Base-by-base conservation (phyloP, 306 rosid species). In the Vigna reflexopilosa region DNA sequence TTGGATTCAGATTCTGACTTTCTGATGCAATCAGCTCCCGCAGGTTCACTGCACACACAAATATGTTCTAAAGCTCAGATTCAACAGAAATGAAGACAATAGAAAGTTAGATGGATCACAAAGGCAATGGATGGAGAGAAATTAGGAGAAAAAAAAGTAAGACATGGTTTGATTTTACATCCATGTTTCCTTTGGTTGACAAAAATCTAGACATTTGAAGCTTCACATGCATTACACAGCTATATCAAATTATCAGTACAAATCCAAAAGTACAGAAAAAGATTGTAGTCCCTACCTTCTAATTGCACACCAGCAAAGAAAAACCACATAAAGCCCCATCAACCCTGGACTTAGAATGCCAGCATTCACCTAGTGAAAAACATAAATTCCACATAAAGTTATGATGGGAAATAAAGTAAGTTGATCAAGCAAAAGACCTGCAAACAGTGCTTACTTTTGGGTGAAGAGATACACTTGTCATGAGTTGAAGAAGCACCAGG, bases 261-360 rank as follows among this genome's bases (percentile, higher is more conserved):
- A 67, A 56, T 30, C 2, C 15, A 77, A 65, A 59, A 80, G 50
- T 66, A 62, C 16, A 48, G 59, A 30, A 49, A 58, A 62, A 66
- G 57, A 75, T 63, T 70, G 66, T 56, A 52, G 45, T 56, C 59
- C 81, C 14, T 90, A 67, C 99, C 99, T 93, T 85, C 98, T 85
- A 82, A 96, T 84, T 72, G 99, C 99, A 87, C 92, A 81, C 99
- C 99, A 96, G 88, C 99, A 96, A 83, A 93, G 92, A 85, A 85
- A 96, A 49, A 93, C 93, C 51, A 89, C 89, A 79, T 96, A 96
- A n/a, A 96, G 97, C 24, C 99, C 99, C 99, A 96, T 93, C 66
- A 96, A 85, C 50, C 94, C 98, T 10, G 99, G 98, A 74, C 96
- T 77, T 80, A 96, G 86, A 78, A 96, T 84, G 10, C 97, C 94